Percentiles rank a stretch among this genome's conserved stretches.
Evolutionary conservation across 371 early-diverging fungal species (phyloP).

Genomic region (Sporodiniella umbellata): DNA sequence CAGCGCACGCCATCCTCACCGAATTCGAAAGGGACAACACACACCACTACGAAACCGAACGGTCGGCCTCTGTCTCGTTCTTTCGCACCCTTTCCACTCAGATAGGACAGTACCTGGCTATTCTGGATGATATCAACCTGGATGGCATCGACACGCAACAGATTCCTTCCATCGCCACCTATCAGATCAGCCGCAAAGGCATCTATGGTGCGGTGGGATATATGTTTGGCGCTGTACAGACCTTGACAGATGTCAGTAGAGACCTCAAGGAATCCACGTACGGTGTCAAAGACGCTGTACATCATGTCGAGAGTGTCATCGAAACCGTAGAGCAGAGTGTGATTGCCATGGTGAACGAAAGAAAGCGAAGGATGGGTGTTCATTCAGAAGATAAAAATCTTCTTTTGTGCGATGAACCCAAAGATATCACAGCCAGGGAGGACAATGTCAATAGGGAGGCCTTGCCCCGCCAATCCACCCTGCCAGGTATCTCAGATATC

Average conservation of each 20-base stretch:
- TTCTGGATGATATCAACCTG: slow-evolving; percentile 30
- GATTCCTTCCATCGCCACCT: slow-evolving; percentile 22
- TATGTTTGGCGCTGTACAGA: slow-evolving; percentile 58
- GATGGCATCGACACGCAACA: slow-evolving; percentile 19
- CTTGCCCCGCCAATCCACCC: slow-evolving; percentile 6
- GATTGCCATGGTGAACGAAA: slow-evolving; percentile 18
- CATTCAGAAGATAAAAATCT: slow-evolving; percentile 4
- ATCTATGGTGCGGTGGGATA: slow-evolving; percentile 64
- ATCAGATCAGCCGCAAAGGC: slow-evolving; percentile 55
- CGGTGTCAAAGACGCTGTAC: slow-evolving; percentile 5
- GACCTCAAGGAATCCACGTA: slow-evolving; percentile 13
- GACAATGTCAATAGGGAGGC: too few species aligned
- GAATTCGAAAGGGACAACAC: slow-evolving; percentile 1
- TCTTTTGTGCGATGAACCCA: too few species aligned
- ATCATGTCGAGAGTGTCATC: slow-evolving; percentile 8
- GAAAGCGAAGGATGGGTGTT: slow-evolving; percentile 7
- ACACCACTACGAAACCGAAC: neutral
- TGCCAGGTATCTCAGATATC: neutral
- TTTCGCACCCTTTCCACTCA: slow-evolving; percentile 40
- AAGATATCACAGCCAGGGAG: too few species aligned
- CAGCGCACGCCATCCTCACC: neutral
- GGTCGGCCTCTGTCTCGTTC: slow-evolving; percentile 27
- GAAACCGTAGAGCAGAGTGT: slow-evolving; percentile 14
- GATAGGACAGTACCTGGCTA: slow-evolving; percentile 29
- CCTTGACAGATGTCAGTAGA: slow-evolving; percentile 28